phyloP scores from a whole-genome alignment of 345 rosid genomes.

The Excoecaria cochinchinensis region DNA sequence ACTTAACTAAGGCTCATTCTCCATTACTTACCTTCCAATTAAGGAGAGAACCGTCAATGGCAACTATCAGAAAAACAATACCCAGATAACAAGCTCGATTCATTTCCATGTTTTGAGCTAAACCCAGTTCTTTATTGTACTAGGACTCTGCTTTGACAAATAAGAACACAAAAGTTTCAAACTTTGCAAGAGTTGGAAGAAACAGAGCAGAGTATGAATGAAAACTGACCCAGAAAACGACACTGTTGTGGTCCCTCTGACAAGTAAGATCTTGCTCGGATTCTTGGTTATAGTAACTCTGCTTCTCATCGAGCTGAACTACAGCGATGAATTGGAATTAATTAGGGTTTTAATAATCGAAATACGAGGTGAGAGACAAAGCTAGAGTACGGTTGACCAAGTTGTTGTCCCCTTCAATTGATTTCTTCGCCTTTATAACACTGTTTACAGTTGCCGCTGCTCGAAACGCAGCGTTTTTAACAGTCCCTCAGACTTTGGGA shows the following conservation, averaged over 20 bases:
- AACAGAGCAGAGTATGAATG: neutral
- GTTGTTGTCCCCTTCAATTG: too few relatives aligned
- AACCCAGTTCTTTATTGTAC: slow-evolving; percentile 29
- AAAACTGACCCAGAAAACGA: neutral
- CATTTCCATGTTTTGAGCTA: slow-evolving; percentile 37
- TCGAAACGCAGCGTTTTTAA: too few relatives aligned
- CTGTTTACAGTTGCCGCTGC: too few relatives aligned
- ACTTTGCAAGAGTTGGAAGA: neutral
- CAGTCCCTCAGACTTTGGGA: too few relatives aligned
- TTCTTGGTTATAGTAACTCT: neutral
- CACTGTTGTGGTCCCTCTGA: neutral
- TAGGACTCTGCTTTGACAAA: slow-evolving; percentile 17
- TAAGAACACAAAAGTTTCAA: neutral
- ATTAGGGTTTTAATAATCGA: too few relatives aligned
- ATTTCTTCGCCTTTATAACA: too few relatives aligned
- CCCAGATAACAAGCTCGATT: slow-evolving; percentile 29
- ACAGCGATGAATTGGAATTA: neutral
- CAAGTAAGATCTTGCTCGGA: slow-evolving; percentile 1
- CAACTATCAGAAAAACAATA: slow-evolving; percentile 39
- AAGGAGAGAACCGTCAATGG: slow-evolving; percentile 25
- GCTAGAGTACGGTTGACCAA: too few relatives aligned
- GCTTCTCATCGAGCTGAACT: slow-evolving; percentile 20
- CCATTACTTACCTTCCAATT: slow-evolving; percentile 44
- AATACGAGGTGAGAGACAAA: too few relatives aligned
- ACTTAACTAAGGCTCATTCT: neutral